Evolutionary conservation across 768 basidiomycete species (phyloP).

Genomic region (Saitozyma sp.): DNA sequence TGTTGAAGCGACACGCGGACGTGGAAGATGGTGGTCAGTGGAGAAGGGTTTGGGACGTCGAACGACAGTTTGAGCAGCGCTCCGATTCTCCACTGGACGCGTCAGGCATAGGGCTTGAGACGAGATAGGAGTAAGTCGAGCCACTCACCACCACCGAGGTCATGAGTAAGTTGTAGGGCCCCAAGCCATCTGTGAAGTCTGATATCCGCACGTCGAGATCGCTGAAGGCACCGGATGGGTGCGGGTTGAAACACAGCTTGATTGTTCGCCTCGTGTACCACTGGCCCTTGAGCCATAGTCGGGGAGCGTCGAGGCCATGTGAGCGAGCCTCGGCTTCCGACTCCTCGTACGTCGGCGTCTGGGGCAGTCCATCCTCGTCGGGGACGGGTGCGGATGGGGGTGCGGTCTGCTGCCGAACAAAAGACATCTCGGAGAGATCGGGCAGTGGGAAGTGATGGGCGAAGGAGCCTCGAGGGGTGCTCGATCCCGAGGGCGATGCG

Average conservation of each 20-base stretch:
- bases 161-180: conserved; percentile 15
- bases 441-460: too few relatives aligned
- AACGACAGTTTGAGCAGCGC: conserved; percentile 12
- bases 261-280: conserved; percentile 5
- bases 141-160: conserved; percentile 16
- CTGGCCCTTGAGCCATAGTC: conserved; percentile 14
- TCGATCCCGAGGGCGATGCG: too few relatives aligned
- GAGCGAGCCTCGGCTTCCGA: not conserved
- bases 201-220: conserved; percentile 18
- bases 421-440: too few relatives aligned
- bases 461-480: too few relatives aligned
- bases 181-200: conserved; percentile 6
- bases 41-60: conserved; percentile 15
- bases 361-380: conserved; percentile 1
- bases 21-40: conserved; percentile 29
- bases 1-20: conserved; percentile 24
- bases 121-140: not conserved
- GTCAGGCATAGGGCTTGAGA: not conserved
- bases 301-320: too few relatives aligned
- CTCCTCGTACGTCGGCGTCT: conserved; percentile 14
- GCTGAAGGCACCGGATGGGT: conserved; percentile 18
- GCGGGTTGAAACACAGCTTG: conserved; percentile 14
- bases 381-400: too few relatives aligned
- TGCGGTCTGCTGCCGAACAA: too few relatives aligned
- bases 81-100: conserved; percentile 32